Base-by-base conservation (phyloP, 1,284 basidiomycete genomes). In the Rhodotorula sp. region DNA sequence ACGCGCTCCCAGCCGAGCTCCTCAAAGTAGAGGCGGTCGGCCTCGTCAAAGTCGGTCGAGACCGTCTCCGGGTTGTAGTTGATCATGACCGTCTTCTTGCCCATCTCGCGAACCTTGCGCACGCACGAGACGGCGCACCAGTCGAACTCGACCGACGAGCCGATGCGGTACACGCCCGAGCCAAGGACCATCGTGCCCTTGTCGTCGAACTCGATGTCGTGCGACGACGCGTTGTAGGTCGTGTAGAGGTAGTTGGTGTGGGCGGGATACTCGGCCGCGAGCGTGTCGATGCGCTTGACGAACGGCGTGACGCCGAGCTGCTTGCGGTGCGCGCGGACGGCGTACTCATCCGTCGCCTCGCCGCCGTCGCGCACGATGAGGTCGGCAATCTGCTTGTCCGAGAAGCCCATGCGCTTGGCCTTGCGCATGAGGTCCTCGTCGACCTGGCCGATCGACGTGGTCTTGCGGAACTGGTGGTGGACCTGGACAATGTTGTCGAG, bases 11-110 rank as follows among this genome's bases (percentile, higher is more conserved):
- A 98, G 65, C 94, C 92, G 67, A 99, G 86, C 81, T 98, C 95
- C 81, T 99, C 96, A 79, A 99, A 99, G 86, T 99, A 99, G 63
- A 99, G 84, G 69, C 96, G 85, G 79, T 99, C 95, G 29, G 96
- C 96, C 84, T 99, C 96, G 79, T 99, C 96, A 81, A 95, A 99
- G 81, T 99, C 96, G 68, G 96, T 99, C 10, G 93, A 96, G 67
- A 99, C 96, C 7, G 96, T 99, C 83, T 99, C 96, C 24, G 95
- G 96, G 82, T 99, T 99, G 83, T 99, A 99, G 85, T 99, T 99
- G 86, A 99, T 86, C 95, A 99, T 99, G 83, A 99, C 89, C 54
- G 96, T 98, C 83, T 89, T 88, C 82, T 91, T 90, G 79, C 94
- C 94, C 86, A 94, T 90, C 73, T 89, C 87, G 74, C 94, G 86